A percentile compares a stretch with the other conserved stretches of the same genome.
These are phyloP conservation scores for Capsicum rhomboideum DNA, from an alignment of 257 asterid genomes.

Conservation along the genomic window DNA sequence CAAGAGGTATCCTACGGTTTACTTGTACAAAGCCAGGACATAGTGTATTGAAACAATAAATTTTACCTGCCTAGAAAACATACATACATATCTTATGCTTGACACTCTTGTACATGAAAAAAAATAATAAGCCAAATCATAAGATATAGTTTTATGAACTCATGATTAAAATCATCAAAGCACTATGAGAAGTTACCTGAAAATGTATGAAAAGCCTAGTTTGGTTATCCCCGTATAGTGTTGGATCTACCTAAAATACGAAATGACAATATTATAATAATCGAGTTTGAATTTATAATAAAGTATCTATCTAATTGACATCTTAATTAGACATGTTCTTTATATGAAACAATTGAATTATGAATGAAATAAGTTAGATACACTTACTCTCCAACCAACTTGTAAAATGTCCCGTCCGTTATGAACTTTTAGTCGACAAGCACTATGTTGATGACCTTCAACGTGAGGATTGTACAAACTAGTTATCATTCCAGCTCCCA, in stretches of 20 bases:
- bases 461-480: neutral
- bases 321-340: no score
- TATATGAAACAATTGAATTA: neutral
- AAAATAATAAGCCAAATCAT: neutral
- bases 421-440: neutral
- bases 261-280: neutral
- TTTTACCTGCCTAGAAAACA: neutral
- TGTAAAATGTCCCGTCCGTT: neutral
- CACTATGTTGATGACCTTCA: neutral
- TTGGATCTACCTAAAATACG: neutral
- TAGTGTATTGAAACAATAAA: neutral
- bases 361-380: neutral
- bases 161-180: neutral
- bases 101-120: neutral
- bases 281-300: no score
- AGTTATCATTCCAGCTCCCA: neutral
- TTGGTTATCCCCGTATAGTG: neutral
- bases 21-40: neutral
- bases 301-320: no score
- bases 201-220: neutral
- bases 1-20: neutral
- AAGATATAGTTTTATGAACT: neutral
- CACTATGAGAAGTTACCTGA: neutral
- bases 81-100: neutral
- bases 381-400: neutral